A percentile compares a stretch with the other conserved stretches of the same genome.
Evolutionary conservation across 2,329 filamentous ascomycete species (phyloP).

Genomic region (Malbranchea zuffiana): DNA sequence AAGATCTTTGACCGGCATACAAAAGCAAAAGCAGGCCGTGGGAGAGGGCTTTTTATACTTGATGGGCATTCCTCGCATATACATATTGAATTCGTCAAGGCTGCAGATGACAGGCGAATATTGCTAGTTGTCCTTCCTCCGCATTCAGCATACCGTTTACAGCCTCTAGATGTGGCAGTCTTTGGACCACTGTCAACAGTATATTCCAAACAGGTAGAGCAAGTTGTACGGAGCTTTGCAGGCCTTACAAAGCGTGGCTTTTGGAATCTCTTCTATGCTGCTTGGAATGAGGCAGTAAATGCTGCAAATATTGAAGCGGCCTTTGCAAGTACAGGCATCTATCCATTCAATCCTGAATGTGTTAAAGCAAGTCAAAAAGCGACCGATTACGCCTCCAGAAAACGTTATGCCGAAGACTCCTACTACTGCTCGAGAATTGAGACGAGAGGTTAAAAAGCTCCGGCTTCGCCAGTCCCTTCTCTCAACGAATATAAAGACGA

Average conservation of each 20-base stretch:
- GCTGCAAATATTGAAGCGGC: constrained; percentile 5
- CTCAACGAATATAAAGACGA: background rate
- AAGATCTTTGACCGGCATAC: constrained; percentile 1
- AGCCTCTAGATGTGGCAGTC: constrained; percentile 4
- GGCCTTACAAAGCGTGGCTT: constrained; percentile 4
- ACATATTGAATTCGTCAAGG: constrained; percentile 8
- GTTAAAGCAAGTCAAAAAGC: constrained; percentile 1
- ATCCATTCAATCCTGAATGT: background rate
- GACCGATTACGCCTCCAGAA: background rate
- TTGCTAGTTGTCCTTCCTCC: constrained; percentile 6
- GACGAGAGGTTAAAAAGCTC: constrained; percentile 1
- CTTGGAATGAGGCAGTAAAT: constrained; percentile 2
- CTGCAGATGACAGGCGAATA: background rate
- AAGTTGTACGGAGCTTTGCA: background rate
- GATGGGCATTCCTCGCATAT: constrained; percentile 7
- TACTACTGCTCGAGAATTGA: constrained; percentile 1
- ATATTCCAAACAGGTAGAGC: constrained; percentile 3
- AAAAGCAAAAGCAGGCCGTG: background rate
- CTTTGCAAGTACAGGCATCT: background rate
- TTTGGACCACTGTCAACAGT: constrained; percentile 1
- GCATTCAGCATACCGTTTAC: constrained; percentile 8
- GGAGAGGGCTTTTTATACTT: constrained; percentile 5
- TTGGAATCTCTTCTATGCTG: constrained; percentile 4
- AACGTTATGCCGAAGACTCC: background rate
- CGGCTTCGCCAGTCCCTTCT: no score